These are phyloP conservation scores for Glycine tomentella DNA, from an alignment of 306 rosid species.

Conservation along the genomic window DNA sequence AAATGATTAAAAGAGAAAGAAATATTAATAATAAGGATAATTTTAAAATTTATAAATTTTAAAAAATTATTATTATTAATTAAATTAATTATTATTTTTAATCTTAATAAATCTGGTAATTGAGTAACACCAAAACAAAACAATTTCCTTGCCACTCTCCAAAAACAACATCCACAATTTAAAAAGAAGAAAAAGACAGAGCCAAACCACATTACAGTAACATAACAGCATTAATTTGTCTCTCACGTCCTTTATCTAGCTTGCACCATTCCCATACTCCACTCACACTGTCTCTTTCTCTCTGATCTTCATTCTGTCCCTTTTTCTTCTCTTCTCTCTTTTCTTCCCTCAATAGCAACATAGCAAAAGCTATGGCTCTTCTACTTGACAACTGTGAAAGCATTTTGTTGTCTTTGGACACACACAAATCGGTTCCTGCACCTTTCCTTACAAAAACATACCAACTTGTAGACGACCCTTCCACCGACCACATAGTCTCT, in stretches of 20 bases:
- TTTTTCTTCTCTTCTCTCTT: neutral
- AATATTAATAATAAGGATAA: no score
- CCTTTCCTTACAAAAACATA: slow-evolving; percentile 94
- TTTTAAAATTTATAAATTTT: no score
- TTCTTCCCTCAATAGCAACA: neutral
- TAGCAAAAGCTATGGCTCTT: slow-evolving; percentile 63
- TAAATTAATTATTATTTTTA: no score
- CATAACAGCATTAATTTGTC: slow-evolving; percentile 9
- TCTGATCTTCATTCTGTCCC: neutral
- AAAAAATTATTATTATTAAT: no score
- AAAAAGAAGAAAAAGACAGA: slow-evolving; percentile 7
- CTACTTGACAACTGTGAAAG: slow-evolving; percentile 82
- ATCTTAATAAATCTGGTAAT: no score
- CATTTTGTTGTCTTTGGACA: slow-evolving; percentile 78
- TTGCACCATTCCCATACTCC: slow-evolving; percentile 28
- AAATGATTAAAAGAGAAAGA: no score
- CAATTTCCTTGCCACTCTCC: neutral
- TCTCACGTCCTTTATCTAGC: slow-evolving; percentile 42
- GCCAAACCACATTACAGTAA: slow-evolving; percentile 49
- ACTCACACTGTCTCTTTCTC: slow-evolving; percentile 13
- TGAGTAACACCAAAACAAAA: no score
- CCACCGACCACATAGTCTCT: slow-evolving; percentile 92
- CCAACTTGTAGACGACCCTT: slow-evolving; percentile 90
- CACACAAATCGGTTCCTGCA: slow-evolving; percentile 94
- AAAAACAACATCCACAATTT: neutral